Percentiles rank a stretch among this genome's conserved stretches.
Evolutionary conservation across 169 alveolate species (phyloP).

Genomic region (Theileria orientalis): DNA sequence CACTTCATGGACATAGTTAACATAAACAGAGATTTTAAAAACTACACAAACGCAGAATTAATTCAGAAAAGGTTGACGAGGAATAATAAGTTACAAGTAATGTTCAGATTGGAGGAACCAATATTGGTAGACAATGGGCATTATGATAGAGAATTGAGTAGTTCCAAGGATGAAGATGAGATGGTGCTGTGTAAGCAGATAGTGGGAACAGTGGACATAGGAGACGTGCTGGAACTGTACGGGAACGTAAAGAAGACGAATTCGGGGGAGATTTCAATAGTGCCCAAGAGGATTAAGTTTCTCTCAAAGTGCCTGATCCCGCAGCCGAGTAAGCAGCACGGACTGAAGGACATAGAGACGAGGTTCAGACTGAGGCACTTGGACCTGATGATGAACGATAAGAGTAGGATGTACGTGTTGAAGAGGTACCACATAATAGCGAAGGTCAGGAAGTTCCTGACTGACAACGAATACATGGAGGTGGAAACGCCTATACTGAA

Average conservation of each 20-base stretch:
- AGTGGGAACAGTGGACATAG: conserved; percentile 57
- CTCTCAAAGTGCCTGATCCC: conserved; percentile 95
- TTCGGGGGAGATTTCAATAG: conserved; percentile 95
- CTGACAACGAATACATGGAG: conserved; percentile 92
- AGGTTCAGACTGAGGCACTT: conserved; percentile 95
- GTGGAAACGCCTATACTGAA: conserved; percentile 99
- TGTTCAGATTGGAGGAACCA: conserved; percentile 31
- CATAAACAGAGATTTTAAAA: neutral
- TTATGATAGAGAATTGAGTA: neutral
- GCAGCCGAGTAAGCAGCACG: conserved; percentile 93
- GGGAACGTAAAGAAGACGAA: conserved; percentile 88
- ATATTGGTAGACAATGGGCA: neutral
- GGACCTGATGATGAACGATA: conserved; percentile 92
- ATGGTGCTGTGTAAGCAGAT: conserved; percentile 11
- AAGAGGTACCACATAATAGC: conserved; percentile 80
- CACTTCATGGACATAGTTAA: conserved; percentile 41
- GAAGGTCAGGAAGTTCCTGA: conserved; percentile 84
- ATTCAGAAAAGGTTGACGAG: neutral
- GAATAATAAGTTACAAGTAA: conserved; percentile 33
- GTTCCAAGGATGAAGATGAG: neutral
- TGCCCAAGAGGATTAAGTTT: conserved; percentile 82
- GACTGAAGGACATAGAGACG: conserved; percentile 92
- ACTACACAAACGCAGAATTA: neutral
- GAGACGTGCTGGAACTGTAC: conserved; percentile 70
- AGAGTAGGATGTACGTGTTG: conserved; percentile 77